Base-by-base conservation (phyloP, 2,329 filamentous ascomycete species). In the Penicillium sp. region DNA sequence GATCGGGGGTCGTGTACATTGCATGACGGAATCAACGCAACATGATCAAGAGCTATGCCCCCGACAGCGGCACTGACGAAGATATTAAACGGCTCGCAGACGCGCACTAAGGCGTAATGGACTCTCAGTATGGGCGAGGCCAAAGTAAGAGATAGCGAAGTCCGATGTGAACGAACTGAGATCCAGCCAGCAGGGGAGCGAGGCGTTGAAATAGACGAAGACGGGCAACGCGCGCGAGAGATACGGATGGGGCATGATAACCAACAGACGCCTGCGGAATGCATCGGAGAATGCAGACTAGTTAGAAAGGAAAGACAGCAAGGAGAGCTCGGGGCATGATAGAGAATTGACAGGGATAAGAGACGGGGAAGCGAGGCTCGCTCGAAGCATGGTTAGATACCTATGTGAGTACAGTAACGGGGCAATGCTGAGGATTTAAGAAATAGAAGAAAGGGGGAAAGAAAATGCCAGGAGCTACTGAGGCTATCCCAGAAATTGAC, bases 241-340 rank as follows among this genome's bases (percentile, higher is more conserved):
- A 51, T 53, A 53, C 47, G 54, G 43, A 20, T 38, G 35, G 37
- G 32, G 43, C 38, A 51, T 52, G 34, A 48, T 30, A 43, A 53
- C 39, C 49, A 51, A 51, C 50, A 55, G 58, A 65, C 63, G 64
- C 63, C 64, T 60, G 59, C 59, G 43, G 55, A 53, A 67, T 67
- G 63, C 63, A 64, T 58, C 36, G 43, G 41, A 36, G 45, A 50
- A 56, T 57, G 48, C 49, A 38, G 42, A 48, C 48, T 49, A 39
- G 41, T 31, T 36, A 36, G 30, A 35, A 32, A 17, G 32, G 45
- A 41, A 51, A 43, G 39, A 51, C 29, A 42, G 47, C 31, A 49
- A 43, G 42, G 44, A 46, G 48, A 51, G 16, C 43, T 48, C 51
- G 43, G 40, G 45, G 39, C 41, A 32, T 56, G 51, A 55, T 41